Base-by-base conservation (phyloP, 2,329 filamentous ascomycete species). In the Arthrobotrys sinensis region DNA sequence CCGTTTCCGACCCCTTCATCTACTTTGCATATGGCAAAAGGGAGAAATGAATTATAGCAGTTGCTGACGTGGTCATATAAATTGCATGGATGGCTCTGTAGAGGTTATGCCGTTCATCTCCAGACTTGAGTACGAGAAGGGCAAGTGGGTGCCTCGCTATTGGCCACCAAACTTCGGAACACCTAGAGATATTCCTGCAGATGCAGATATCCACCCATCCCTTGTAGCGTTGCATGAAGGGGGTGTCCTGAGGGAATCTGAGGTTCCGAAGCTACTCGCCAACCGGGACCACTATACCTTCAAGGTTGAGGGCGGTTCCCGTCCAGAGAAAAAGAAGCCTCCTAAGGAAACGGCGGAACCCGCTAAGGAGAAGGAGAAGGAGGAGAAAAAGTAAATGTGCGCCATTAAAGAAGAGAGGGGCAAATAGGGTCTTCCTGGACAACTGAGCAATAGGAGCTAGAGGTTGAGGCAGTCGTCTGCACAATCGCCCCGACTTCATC, bases 91-190 rank as follows among this genome's bases (percentile, higher is more conserved):
- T 45, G 60, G 21, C 14, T 19, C 19, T 40, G 45, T 65, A 84
- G 84, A 85, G 80, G 78, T 83, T 32, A 81, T 85, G 36, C 84
- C 84, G 2, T 71, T 84, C 48, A 83, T 84, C 67, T 83, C 82
- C 8, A 82, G 84, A 11, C 82, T 84, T 14, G 84, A 85, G 69
- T 81, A 84, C 21, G 83, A 84, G 70, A 60, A 82, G 0, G 83
- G 82, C 2, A 82, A 83, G 79, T 85, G 84, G 84, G 80, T 84
- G 11, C 82, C 83, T 1, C 81, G 82, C 7, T 81, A 82, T 72
- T 81, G 81, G 55, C 84, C 84, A n/a, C 84, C 84, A 8, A 84
- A 84, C 72, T 72, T 83, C 36, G 84, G 84, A 0, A 81, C 83
- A 2, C 52, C 79, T 3, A 80, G 84, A 50, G 84, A 85, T 68